These are phyloP conservation scores for Agaricales sp. DNA, from an alignment of 1,284 basidiomycete species.

Conservation along the genomic window DNA sequence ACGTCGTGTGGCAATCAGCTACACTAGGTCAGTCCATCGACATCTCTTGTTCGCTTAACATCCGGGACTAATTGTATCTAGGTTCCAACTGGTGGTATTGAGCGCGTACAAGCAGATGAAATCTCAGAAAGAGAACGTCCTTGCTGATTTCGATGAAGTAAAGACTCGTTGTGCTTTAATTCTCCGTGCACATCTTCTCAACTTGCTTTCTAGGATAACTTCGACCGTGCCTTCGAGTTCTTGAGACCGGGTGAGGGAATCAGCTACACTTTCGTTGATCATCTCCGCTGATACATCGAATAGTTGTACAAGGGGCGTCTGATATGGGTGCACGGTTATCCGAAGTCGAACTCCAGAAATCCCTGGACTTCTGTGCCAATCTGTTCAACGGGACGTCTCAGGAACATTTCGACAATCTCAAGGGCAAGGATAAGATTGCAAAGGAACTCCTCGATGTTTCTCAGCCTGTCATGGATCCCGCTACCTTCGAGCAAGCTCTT, in stretches of 20 bases:
- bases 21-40: constrained; percentile 34
- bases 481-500: constrained; percentile 24
- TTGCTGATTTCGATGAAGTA: constrained; percentile 38
- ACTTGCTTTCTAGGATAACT: constrained; percentile 27
- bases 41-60: too few relatives aligned
- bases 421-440: constrained; percentile 16
- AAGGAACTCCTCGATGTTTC: constrained; percentile 35
- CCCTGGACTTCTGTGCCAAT: constrained; percentile 12
- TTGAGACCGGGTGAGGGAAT: constrained; percentile 37
- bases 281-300: neutral
- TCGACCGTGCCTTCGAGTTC: constrained; percentile 46
- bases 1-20: constrained; percentile 37
- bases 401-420: constrained; percentile 34
- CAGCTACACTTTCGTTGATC: neutral
- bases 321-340: constrained; percentile 30
- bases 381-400: constrained; percentile 15
- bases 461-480: constrained; percentile 32
- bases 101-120: constrained; percentile 56
- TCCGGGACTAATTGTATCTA: too few relatives aligned
- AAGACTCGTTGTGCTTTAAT: too few relatives aligned
- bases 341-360: constrained; percentile 30
- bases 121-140: constrained; percentile 33
- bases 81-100: constrained; percentile 54
- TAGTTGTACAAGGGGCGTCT: constrained; percentile 37
- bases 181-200: too few relatives aligned